Evolutionary conservation across 1,284 basidiomycete species (phyloP), one percentile per base, ranked within the genome.

Genomic region (Fereydounia khargensis): DNA sequence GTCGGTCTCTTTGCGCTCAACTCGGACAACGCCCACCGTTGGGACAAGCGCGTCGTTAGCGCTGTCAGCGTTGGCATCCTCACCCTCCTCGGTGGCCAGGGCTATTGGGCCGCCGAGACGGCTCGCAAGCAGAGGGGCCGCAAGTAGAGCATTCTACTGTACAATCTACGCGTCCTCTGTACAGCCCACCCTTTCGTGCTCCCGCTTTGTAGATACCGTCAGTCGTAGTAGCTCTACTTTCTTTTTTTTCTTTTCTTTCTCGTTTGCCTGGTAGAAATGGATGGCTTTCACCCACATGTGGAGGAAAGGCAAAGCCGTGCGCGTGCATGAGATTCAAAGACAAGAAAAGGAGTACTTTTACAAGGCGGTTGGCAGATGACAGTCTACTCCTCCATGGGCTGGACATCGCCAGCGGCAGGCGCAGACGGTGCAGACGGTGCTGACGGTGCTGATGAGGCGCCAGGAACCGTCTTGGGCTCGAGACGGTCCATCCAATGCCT

Each of bases 1-100:
- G 39, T 71, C 27, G 71, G 73, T 22, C 39, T 69, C 47, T 70
- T 62, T 42, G 73, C 65, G 11, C 59, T 54, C 27, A 58, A 70
- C 58, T 54, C 59, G 55, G 61, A 67, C 34, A 37, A 72, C 41
- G 56, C 62, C 23, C 43, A 62, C 39, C 40, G 52, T 13, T 66
- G 58, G 50, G 73, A 74, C 53, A 46, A 57, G 18, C 42, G 61
- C 18, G 38, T 73, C n/a, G 21, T 74, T 22, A 59, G 48, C 31
- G 69, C 70, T 22, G 49, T 53, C 34, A 49, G 53, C 9, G 69
- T 72, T 24, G 73, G 70, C 20, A 34, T 72, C 17, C 55, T 59
- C 14, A 54, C 56, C 34, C 39, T 74, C 34, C 42, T 74, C 25
- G 73, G 73, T 18, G 68, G 55, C 34, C 62, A 72, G 39, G 41